Percentiles rank a stretch among this genome's conserved stretches.
phyloP scores from a whole-genome alignment of 1,139 yeast species.

The Spathaspora sp. region DNA sequence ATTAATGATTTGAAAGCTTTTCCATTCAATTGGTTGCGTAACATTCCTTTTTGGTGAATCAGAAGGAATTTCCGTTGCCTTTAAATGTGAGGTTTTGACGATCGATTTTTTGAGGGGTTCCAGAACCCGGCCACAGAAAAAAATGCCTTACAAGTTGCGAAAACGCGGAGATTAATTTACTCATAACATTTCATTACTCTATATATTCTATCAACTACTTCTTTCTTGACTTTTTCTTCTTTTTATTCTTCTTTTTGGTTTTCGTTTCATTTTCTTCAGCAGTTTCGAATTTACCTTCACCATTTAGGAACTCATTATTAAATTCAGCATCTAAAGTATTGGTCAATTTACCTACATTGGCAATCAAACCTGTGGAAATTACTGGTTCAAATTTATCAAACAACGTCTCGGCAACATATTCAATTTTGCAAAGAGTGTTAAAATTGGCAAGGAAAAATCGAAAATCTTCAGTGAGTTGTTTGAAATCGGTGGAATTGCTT shows the following conservation, averaged over 20 bases:
- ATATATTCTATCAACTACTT: constrained; percentile 10
- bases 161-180: too few species aligned
- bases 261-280: constrained; percentile 6
- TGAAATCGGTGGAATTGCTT: constrained; percentile 5
- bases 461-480: constrained; percentile 19
- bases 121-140: neutral
- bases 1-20: constrained; percentile 20
- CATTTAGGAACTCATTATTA: constrained; percentile 26
- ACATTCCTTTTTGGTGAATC: constrained; percentile 18
- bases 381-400: constrained; percentile 28
- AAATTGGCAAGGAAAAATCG: constrained; percentile 26
- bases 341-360: constrained; percentile 5
- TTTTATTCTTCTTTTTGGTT: constrained; percentile 22
- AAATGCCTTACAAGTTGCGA: neutral
- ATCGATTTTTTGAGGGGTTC: neutral
- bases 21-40: constrained; percentile 20
- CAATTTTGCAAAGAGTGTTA: constrained; percentile 33
- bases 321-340: constrained; percentile 20
- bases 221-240: constrained; percentile 27
- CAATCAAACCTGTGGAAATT: constrained; percentile 20
- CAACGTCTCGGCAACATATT: constrained; percentile 27
- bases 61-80: neutral
- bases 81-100: neutral
- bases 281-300: constrained; percentile 18
- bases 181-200: constrained; percentile 1